Evolutionary conservation across 805 yeast genomes (phyloP).

Genomic region (Metschnikowia rubicola): DNA sequence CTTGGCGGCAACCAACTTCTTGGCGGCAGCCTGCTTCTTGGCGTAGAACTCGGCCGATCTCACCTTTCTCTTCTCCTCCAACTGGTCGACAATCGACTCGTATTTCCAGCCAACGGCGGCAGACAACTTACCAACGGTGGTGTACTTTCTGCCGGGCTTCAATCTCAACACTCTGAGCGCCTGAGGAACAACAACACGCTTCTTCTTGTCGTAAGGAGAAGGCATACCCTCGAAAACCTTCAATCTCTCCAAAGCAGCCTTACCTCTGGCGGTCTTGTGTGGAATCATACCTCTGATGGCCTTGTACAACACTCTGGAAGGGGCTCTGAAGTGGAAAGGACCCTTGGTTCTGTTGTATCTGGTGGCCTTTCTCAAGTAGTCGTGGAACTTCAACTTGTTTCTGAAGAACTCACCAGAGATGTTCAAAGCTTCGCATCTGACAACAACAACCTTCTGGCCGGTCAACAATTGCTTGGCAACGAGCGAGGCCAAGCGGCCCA

Average conservation of each 20-base stretch:
- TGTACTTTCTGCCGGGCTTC: slow-evolving; percentile 99
- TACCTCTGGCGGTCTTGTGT: slow-evolving; percentile 99
- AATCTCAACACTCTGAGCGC: slow-evolving; percentile 98
- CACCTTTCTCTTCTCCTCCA: slow-evolving; percentile 99
- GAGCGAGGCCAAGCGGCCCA: slow-evolving; percentile 98
- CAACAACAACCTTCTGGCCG: slow-evolving; percentile 97
- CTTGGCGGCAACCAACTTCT: slow-evolving; percentile 85
- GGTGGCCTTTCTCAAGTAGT: slow-evolving; percentile 98
- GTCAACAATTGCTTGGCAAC: slow-evolving; percentile 97
- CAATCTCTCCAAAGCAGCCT: slow-evolving; percentile 98
- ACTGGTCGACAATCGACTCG: slow-evolving; percentile 95
- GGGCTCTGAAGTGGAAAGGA: slow-evolving; percentile 99
- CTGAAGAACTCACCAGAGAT: slow-evolving; percentile 99
- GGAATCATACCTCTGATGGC: slow-evolving; percentile 99
- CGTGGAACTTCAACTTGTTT: slow-evolving; percentile 99
- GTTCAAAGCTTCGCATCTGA: slow-evolving; percentile 97
- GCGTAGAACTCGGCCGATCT: slow-evolving; percentile 99
- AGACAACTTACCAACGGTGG: slow-evolving; percentile 94
- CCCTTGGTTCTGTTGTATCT: slow-evolving; percentile 98
- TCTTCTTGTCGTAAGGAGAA: slow-evolving; percentile 99
- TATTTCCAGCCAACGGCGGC: slow-evolving; percentile 99
- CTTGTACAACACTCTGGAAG: slow-evolving; percentile 99
- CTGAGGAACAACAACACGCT: slow-evolving; percentile 99
- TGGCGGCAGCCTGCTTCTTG: slow-evolving; percentile 93
- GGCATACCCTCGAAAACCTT: slow-evolving; percentile 99